A percentile compares a stretch with the other conserved stretches of the same genome.
Conservation (phyloP, 805 yeast species). For the Hyphopichia homilentoma region DNA sequence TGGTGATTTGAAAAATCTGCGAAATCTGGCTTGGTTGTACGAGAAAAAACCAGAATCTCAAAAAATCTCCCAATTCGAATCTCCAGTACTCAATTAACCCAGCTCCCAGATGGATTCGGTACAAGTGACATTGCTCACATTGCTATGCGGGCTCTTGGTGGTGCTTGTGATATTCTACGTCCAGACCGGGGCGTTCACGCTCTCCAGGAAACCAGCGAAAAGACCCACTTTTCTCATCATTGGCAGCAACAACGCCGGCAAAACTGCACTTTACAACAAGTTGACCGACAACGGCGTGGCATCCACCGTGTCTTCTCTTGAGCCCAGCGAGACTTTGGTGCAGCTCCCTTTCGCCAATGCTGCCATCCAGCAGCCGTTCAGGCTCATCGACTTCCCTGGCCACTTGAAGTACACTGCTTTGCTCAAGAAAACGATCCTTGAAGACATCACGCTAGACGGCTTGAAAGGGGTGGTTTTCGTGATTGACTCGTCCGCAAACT, state of each 20-base stretch:
- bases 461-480: constrained; percentile 70
- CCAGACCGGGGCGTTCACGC: constrained; percentile 17
- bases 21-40: too few relatives aligned
- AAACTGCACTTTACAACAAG: constrained; percentile 49
- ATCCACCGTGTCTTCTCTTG: constrained; percentile 36
- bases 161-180: constrained; percentile 19
- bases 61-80: too few relatives aligned
- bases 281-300: constrained; percentile 7
- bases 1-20: too few relatives aligned
- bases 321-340: constrained; percentile 27
- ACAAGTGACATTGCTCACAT: constrained; percentile 19
- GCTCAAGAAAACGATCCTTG: constrained; percentile 46
- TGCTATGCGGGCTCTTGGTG: constrained; percentile 24
- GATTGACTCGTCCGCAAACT: constrained; percentile 67
- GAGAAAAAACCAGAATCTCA: too few relatives aligned
- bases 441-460: constrained; percentile 32
- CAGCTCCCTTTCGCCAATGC: constrained; percentile 33
- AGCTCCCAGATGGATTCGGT: constrained; percentile 25
- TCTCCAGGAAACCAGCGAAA: constrained; percentile 10
- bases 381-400: constrained; percentile 85
- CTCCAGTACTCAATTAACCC: too few relatives aligned
- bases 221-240: constrained; percentile 58
- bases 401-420: constrained; percentile 67
- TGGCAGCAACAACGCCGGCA: constrained; percentile 66
- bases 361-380: constrained; percentile 35